phyloP scores from a whole-genome alignment of 2,329 filamentous ascomycete genomes.

The Beauveria sp. region DNA sequence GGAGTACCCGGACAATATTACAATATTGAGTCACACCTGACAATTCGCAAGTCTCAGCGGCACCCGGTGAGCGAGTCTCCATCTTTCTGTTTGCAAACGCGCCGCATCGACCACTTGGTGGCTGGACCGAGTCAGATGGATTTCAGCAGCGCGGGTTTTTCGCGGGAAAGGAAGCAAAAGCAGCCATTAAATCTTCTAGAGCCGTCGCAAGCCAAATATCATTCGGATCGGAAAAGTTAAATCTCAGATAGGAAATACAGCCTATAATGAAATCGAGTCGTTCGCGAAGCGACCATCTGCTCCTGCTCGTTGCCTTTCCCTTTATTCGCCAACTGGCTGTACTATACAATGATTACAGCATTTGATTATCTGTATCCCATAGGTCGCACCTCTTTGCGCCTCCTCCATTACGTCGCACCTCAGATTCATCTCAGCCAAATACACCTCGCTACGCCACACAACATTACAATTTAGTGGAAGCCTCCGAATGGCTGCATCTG shows the following conservation, averaged over 20 bases:
- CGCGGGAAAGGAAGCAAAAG: background rate
- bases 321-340: background rate
- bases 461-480: background rate
- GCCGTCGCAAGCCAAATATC: no score
- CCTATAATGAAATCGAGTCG: background rate
- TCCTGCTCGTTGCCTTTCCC: background rate
- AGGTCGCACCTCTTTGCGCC: no score
- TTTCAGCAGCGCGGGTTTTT: background rate
- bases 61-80: background rate
- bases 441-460: background rate
- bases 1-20: background rate
- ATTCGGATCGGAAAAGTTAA: background rate
- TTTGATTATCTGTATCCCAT: background rate
- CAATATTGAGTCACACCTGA: background rate
- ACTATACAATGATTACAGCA: background rate
- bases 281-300: background rate
- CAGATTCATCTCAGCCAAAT: constrained; percentile 8
- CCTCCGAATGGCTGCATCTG: constrained; percentile 2
- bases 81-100: constrained; percentile 7
- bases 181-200: background rate
- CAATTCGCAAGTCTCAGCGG: background rate
- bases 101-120: background rate
- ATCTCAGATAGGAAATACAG: background rate
- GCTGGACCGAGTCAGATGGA: background rate
- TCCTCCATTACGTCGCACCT: background rate